These are phyloP conservation scores for Xylaria castorea DNA, from an alignment of 495 filamentous ascomycete species.

Conservation along the genomic window DNA sequence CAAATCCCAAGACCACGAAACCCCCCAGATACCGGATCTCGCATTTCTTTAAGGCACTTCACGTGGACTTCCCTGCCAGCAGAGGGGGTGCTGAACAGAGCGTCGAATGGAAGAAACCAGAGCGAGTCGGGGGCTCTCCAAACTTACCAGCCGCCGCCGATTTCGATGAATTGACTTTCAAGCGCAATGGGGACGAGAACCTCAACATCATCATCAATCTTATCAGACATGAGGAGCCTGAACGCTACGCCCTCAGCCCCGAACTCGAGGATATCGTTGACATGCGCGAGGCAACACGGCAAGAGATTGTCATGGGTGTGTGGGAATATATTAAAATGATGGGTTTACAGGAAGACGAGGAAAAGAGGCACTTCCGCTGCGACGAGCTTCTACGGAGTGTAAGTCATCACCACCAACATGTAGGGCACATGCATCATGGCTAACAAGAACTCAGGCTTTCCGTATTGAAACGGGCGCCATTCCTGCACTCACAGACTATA, in stretches of 20 bases:
- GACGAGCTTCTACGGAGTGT: slow-evolving; percentile 81
- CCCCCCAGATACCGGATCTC: slow-evolving; percentile 72
- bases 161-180: slow-evolving; percentile 92
- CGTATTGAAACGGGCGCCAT: slow-evolving; percentile 80
- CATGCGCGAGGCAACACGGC: slow-evolving; percentile 81
- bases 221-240: slow-evolving; percentile 81
- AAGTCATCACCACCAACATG: slow-evolving; percentile 38
- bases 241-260: slow-evolving; percentile 79
- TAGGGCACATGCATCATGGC: slow-evolving; percentile 14
- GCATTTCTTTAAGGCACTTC: slow-evolving; percentile 93
- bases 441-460: slow-evolving; percentile 67
- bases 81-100: slow-evolving; percentile 55
- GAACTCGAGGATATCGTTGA: slow-evolving; percentile 86
- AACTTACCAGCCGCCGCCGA: slow-evolving; percentile 66
- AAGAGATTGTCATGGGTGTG: slow-evolving; percentile 84
- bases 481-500: slow-evolving; percentile 81
- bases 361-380: slow-evolving; percentile 88
- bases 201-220: slow-evolving; percentile 90
- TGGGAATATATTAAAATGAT: slow-evolving; percentile 94
- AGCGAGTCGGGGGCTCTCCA: slow-evolving; percentile 58
- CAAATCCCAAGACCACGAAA: slow-evolving; percentile 48
- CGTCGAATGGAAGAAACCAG: slow-evolving; percentile 61
- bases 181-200: slow-evolving; percentile 90
- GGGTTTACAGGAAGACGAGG: slow-evolving; percentile 89
- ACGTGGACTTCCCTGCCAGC: slow-evolving; percentile 80